phyloP scores from a whole-genome alignment of 331 rosid species.

The Arachis monticola region DNA sequence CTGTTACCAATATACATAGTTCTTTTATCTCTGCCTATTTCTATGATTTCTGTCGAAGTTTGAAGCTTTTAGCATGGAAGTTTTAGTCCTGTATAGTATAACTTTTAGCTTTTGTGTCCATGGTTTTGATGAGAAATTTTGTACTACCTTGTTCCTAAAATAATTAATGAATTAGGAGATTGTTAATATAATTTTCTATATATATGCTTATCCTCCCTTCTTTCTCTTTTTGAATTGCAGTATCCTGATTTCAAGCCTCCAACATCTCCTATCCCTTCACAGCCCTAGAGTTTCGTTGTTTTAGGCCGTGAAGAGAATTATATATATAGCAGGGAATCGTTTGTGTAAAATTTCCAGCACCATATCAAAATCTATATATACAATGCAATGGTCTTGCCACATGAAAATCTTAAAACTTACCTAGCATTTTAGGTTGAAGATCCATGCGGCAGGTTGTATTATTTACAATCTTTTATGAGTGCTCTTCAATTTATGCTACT shows the following conservation, averaged over 20 bases:
- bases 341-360: slow-evolving; percentile 8
- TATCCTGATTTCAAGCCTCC: slow-evolving; percentile 99
- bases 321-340: slow-evolving; percentile 35
- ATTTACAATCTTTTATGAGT: slow-evolving; percentile 31
- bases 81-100: too few species aligned
- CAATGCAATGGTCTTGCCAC: neutral
- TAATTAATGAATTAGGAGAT: neutral
- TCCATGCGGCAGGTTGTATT: slow-evolving; percentile 36
- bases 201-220: slow-evolving; percentile 6
- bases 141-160: neutral
- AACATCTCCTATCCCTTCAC: slow-evolving; percentile 88
- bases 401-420: slow-evolving; percentile 31
- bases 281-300: slow-evolving; percentile 65
- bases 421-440: slow-evolving; percentile 36
- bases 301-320: slow-evolving; percentile 29
- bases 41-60: too few species aligned
- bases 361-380: slow-evolving; percentile 34
- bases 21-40: too few species aligned
- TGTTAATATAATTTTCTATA: neutral
- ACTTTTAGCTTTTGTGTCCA: too few species aligned
- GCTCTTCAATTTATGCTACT: slow-evolving; percentile 41
- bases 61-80: too few species aligned
- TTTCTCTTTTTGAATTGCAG: slow-evolving; percentile 51
- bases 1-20: too few species aligned
- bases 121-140: too few species aligned